Base-by-base conservation (phyloP, 1,139 yeast species). In the Pichia sp. region DNA sequence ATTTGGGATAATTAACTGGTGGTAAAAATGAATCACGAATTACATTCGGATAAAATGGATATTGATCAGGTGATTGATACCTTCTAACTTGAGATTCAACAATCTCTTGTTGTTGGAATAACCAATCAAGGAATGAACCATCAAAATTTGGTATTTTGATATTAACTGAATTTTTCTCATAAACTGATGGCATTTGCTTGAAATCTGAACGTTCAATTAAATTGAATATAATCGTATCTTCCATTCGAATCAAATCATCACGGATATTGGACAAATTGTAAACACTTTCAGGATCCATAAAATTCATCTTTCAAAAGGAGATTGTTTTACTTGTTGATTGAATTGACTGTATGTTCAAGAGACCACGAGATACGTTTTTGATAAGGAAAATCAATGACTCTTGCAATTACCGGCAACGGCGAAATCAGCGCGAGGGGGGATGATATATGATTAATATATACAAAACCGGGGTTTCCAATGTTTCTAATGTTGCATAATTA, bases 181-280 rank as follows among this genome's bases (percentile, higher is more conserved):
- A 91, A 12, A 88, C 88, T 17, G 86, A 72, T 3, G 84, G 83
- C 41, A 89, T 80, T 31, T 75, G 72, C 53, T 68, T 80, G 58
- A 86, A 91, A 63, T 89, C 96, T 3, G 96, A 85, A 50, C 98
- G 72, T 62, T 91, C 98, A 48, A 91, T 89, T 52, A 91, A 73
- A 45, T 83, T 84, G 69, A 89, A 91, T 49, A 91, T 84, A 54
- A 91, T 88, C 9, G 96, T 83, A 61, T 91, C 98, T 57, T 91
- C 98, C 96, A 91, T 86, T 40, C 96, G 77, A 34, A 88, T 81
- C 41, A 91, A 69, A 18, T 89, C 84, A 48, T 75, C 78, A 50
- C 98, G 79, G 54, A 91, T 91, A 61, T 91, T 88, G 54, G 68
- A 68, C 48, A 91, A 68, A 56, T 86, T 76, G 44, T 91, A 72